Percentiles rank a stretch among this genome's conserved stretches.
These are phyloP conservation scores for Beauveria bassiana DNA, from an alignment of 2,329 filamentous ascomycete genomes.

Conservation along the genomic window DNA sequence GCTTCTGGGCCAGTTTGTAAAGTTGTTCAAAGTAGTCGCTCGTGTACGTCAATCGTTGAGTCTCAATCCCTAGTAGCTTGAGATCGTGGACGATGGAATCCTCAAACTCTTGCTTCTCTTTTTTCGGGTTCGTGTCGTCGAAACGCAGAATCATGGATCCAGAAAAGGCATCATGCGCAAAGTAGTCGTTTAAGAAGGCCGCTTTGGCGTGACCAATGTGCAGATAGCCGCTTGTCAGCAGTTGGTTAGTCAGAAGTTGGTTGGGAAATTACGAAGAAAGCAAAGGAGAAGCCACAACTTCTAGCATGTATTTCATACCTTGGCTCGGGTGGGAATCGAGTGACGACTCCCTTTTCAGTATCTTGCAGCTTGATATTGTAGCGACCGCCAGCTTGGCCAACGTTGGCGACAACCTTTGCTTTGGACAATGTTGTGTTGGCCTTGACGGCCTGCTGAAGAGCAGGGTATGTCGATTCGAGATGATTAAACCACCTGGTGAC, in stretches of 20 bases:
- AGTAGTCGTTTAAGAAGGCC: conserved; percentile 81
- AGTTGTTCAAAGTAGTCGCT: conserved; percentile 93
- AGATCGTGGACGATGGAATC: conserved; percentile 84
- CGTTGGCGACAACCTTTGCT: background rate
- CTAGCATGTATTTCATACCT: conserved; percentile 43
- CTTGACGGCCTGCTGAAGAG: background rate
- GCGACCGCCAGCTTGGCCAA: conserved; percentile 20
- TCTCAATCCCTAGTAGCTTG: conserved; percentile 73
- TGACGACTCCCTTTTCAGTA: conserved; percentile 73
- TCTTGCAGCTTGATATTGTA: conserved; percentile 76
- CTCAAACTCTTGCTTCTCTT: conserved; percentile 87
- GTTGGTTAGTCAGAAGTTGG: background rate
- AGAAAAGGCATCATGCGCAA: conserved; percentile 81
- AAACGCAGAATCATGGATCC: conserved; percentile 79
- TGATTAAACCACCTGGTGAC: conserved; percentile 6
- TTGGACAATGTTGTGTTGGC: background rate
- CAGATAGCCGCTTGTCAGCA: conserved; percentile 55
- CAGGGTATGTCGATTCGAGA: background rate
- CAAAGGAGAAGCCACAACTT: background rate
- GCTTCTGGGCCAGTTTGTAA: conserved; percentile 71
- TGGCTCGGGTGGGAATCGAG: conserved; percentile 80
- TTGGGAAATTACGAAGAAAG: background rate
- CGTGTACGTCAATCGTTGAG: conserved; percentile 77
- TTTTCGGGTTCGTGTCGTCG: conserved; percentile 88
- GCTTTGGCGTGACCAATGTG: conserved; percentile 89